Conservation (phyloP, 176 grass and related monocot genomes). For the Thalia dealbata region DNA sequence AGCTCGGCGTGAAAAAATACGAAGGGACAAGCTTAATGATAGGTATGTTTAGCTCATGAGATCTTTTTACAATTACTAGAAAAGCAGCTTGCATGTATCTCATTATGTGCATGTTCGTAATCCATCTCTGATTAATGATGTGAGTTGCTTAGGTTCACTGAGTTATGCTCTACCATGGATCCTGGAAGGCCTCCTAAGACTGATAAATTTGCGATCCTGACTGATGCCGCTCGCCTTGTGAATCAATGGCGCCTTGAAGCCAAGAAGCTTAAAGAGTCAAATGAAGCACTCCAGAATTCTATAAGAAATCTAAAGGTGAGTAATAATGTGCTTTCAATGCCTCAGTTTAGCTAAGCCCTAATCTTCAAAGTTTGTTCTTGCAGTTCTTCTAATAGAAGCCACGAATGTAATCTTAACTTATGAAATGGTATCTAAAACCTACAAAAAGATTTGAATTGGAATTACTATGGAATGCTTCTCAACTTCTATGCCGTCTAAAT, state of each 20-base stretch:
- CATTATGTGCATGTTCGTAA: neutral
- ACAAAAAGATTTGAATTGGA: neutral
- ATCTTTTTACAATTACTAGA: neutral
- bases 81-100: neutral
- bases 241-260: conserved; percentile 46
- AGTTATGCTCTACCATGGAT: conserved; percentile 75
- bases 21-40: conserved; percentile 85
- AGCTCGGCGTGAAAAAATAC: conserved; percentile 88
- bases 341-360: neutral
- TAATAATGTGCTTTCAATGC: neutral
- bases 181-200: conserved; percentile 74
- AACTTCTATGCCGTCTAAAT: neutral
- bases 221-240: conserved; percentile 46
- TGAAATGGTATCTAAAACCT: neutral
- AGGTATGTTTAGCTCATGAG: conserved; percentile 28
- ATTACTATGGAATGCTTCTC: neutral
- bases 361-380: neutral
- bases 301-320: conserved; percentile 83
- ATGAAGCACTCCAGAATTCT: conserved; percentile 61
- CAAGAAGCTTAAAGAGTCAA: conserved; percentile 70
- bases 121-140: neutral
- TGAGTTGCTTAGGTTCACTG: conserved; percentile 56
- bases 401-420: neutral
- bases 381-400: neutral
- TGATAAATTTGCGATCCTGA: conserved; percentile 71